A percentile compares a stretch with the other conserved stretches of the same genome.
Conservation (phyloP, 176 grass and related monocot species). For the Carex kokanica region DNA sequence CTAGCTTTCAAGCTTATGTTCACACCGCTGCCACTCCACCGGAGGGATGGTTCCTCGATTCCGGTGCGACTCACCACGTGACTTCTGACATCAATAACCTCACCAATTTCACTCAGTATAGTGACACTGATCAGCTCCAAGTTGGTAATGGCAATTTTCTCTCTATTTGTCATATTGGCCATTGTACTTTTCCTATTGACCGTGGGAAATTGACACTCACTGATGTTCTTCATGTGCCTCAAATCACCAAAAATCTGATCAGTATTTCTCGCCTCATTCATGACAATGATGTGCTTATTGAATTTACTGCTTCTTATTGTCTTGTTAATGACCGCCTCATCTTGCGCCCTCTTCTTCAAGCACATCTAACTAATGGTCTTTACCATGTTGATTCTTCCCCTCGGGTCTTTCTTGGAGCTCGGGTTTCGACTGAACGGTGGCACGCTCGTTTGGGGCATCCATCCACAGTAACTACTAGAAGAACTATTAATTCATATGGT, state of each 20-base stretch:
- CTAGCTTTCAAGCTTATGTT: no score
- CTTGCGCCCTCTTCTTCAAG: no score
- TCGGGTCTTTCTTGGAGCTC: neutral
- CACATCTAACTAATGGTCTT: no score
- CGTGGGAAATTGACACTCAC: neutral
- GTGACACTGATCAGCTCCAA: neutral
- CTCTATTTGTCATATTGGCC: neutral
- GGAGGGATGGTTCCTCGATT: neutral
- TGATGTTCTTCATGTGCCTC: neutral
- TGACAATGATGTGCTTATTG: neutral
- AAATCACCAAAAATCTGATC: neutral
- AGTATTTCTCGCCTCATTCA: neutral
- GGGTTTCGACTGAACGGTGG: neutral
- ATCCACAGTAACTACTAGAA: neutral
- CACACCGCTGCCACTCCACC: no score
- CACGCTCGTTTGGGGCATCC: neutral
- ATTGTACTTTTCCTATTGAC: no score
- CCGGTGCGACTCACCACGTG: neutral
- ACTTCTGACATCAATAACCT: neutral
- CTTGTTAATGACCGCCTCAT: no score
- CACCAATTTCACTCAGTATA: neutral
- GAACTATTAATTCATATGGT: neutral
- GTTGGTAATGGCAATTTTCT: neutral
- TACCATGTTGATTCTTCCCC: neutral
- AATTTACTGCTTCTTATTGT: neutral